These are phyloP conservation scores for Tulasnella sp. DNA, from an alignment of 768 basidiomycete genomes.

Conservation along the genomic window DNA sequence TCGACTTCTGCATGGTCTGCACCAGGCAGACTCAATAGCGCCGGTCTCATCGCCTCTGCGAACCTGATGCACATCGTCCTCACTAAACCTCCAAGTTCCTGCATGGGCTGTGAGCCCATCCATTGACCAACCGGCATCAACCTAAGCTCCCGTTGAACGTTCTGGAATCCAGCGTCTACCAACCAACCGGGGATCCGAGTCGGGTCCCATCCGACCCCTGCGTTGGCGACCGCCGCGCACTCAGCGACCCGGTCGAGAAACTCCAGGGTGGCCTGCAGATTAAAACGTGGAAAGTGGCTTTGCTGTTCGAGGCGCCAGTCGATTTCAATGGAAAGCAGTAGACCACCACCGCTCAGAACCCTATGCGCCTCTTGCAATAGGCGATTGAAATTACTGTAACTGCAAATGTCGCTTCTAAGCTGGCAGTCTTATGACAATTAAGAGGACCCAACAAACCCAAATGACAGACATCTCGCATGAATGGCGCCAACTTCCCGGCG, in stretches of 20 bases:
- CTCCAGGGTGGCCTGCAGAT: neutral
- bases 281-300: neutral
- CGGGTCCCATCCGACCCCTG: neutral
- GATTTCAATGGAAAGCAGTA: slow-evolving; percentile 8
- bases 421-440: neutral
- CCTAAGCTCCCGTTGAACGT: neutral
- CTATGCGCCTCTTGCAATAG: neutral
- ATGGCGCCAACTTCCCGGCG: neutral
- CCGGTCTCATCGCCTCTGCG: neutral
- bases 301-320: slow-evolving; percentile 5
- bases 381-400: neutral
- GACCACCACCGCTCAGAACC: neutral
- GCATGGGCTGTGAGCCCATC: neutral
- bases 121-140: neutral
- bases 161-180: neutral
- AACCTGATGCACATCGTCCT: neutral
- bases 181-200: neutral
- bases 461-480: slow-evolving; percentile 2
- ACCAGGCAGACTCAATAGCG: neutral
- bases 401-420: neutral
- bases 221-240: neutral
- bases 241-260: neutral
- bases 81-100: neutral
- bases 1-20: neutral
- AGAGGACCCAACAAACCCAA: neutral